These are phyloP conservation scores for Irpex rosettiformis DNA, from an alignment of 1,284 basidiomycete species.

Conservation along the genomic window DNA sequence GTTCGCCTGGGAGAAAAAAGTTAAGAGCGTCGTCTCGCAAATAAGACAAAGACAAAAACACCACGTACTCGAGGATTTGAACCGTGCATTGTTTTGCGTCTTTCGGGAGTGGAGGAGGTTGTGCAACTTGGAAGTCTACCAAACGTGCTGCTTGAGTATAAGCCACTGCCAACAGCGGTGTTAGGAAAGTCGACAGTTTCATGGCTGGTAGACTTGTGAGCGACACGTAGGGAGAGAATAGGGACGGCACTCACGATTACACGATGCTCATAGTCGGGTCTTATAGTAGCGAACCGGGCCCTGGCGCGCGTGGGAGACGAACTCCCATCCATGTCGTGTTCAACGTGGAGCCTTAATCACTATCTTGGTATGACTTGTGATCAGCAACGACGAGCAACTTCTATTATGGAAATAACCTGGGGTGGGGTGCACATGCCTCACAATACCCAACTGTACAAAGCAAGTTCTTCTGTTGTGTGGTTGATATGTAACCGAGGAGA, in stretches of 20 bases:
- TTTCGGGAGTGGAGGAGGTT: constrained; percentile 62
- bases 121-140: constrained; percentile 70
- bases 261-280: neutral
- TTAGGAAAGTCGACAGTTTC: constrained; percentile 12
- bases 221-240: neutral
- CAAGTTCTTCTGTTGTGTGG: neutral
- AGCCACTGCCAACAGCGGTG: constrained; percentile 17
- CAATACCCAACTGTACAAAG: neutral
- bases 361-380: neutral
- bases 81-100: constrained; percentile 60
- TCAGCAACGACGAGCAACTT: neutral
- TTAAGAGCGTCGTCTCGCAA: too few species aligned
- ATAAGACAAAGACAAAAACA: too few species aligned
- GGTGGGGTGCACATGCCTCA: neutral
- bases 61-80: constrained; percentile 47
- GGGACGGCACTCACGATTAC: neutral
- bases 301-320: neutral
- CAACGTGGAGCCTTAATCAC: neutral
- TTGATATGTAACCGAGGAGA: neutral
- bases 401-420: neutral
- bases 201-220: neutral
- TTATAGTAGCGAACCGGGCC: neutral
- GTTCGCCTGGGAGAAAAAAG: constrained; percentile 51
- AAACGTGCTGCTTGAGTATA: constrained; percentile 40
- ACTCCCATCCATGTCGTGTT: neutral